Percentiles rank a stretch among this genome's conserved stretches.
Conservation (phyloP, 129 eudicot species). For the Flaveria ramosissima region DNA sequence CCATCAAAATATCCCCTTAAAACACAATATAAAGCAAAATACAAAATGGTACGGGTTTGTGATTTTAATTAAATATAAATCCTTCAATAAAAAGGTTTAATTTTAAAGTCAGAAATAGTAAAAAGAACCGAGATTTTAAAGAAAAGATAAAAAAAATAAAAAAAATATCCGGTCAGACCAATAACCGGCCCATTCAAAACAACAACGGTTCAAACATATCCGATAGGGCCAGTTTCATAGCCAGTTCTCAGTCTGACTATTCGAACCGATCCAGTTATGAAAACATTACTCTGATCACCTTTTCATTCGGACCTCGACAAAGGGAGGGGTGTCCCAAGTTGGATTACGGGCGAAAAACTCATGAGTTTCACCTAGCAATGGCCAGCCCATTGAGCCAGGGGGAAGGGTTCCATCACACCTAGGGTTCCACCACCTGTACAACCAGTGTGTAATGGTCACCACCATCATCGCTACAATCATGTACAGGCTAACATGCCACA, state of each 20-base stretch:
- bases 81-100: no score
- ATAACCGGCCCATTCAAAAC: slow-evolving; percentile 4
- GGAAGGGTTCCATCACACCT: slow-evolving; percentile 83
- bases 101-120: no score
- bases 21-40: neutral
- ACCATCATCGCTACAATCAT: slow-evolving; percentile 38
- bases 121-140: no score
- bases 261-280: no score
- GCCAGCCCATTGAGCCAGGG: slow-evolving; percentile 98
- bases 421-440: slow-evolving; percentile 81
- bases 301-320: slow-evolving; percentile 79
- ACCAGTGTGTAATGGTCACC: slow-evolving; percentile 53
- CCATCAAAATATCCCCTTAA: no score
- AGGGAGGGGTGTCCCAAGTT: slow-evolving; percentile 66
- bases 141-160: no score
- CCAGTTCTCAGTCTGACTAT: no score
- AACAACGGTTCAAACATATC: no score
- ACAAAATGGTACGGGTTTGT: no score
- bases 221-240: no score
- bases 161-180: no score
- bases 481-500: slow-evolving; percentile 49
- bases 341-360: slow-evolving; percentile 68
- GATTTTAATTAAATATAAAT: no score
- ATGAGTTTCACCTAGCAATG: slow-evolving; percentile 76
- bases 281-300: slow-evolving; percentile 44